Percentiles rank a stretch among this genome's conserved stretches.
These are phyloP conservation scores for Aureobasidium sp. DNA, from an alignment of 2,329 filamentous ascomycete genomes.

Conservation along the genomic window DNA sequence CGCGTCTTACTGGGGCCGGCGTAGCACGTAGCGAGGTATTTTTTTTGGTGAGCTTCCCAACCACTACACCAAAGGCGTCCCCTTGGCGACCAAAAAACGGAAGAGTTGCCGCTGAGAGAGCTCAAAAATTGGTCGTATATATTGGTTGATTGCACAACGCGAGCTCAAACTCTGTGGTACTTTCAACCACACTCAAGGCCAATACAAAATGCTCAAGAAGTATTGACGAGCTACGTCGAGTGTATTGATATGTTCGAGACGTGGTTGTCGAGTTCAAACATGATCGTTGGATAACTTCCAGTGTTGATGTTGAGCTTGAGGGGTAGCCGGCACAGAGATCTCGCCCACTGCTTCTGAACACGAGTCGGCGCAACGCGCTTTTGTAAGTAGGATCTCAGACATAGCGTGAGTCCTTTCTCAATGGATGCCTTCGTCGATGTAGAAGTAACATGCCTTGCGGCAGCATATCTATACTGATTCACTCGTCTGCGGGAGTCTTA, in stretches of 20 bases:
- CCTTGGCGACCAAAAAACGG: not conserved
- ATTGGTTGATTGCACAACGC: not conserved
- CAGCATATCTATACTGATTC: not conserved
- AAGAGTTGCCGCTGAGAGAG: not conserved
- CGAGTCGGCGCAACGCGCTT: too few relatives aligned
- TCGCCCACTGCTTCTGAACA: too few relatives aligned
- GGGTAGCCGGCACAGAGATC: not conserved
- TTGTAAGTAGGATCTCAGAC: too few relatives aligned
- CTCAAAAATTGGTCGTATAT: not conserved
- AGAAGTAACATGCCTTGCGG: not conserved
- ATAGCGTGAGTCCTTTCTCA: too few relatives aligned
- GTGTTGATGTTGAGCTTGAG: not conserved
- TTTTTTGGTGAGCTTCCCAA: slow-evolving; percentile 1
- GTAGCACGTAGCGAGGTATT: not conserved
- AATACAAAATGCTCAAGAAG: not conserved
- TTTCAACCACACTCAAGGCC: not conserved
- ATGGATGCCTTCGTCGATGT: too few relatives aligned
- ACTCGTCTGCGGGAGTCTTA: too few relatives aligned
- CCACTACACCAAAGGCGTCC: not conserved
- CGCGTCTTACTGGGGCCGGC: not conserved
- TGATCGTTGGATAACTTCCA: not conserved
- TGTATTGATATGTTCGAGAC: not conserved
- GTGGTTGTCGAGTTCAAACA: not conserved
- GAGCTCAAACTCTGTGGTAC: not conserved
- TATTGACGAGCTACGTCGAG: not conserved